Conservation (phyloP, 176 grass and related monocot genomes). For the Aegilops sharonensis region DNA sequence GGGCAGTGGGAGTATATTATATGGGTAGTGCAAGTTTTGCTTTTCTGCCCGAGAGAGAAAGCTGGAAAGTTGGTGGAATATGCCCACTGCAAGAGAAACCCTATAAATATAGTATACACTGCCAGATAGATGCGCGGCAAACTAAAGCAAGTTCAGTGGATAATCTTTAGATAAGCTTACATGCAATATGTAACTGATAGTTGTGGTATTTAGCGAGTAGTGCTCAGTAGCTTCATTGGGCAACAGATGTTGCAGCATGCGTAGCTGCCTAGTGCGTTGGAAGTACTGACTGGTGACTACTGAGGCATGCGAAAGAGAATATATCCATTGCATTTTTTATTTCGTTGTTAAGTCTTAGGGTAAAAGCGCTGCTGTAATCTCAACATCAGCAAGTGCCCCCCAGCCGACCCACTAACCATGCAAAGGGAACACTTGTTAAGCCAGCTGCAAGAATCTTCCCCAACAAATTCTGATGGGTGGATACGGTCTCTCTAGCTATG, state of each 20-base stretch:
- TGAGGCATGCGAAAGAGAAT: background rate
- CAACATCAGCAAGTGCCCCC: background rate
- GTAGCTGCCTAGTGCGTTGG: slow-evolving; percentile 5
- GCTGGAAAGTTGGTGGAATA: slow-evolving; percentile 15
- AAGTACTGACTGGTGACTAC: background rate
- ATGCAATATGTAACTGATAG: background rate
- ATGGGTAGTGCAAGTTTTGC: background rate
- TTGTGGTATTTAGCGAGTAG: background rate
- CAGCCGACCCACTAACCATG: background rate
- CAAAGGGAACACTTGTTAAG: background rate
- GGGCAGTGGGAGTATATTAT: too few relatives aligned
- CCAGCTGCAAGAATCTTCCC: background rate
- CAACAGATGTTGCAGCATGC: background rate
- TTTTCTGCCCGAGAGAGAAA: background rate
- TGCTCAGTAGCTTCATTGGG: slow-evolving; percentile 2
- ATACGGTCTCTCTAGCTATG: background rate
- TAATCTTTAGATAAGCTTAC: slow-evolving; percentile 1
- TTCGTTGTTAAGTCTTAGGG: background rate
- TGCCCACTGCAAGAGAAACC: background rate
- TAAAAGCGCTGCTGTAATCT: background rate
- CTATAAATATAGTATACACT: background rate
- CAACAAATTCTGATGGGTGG: background rate
- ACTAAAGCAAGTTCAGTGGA: background rate
- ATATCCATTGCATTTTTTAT: background rate
- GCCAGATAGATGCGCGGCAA: background rate